Base-by-base conservation (phyloP, 345 rosid genomes). In the Syzygium jambos region DNA sequence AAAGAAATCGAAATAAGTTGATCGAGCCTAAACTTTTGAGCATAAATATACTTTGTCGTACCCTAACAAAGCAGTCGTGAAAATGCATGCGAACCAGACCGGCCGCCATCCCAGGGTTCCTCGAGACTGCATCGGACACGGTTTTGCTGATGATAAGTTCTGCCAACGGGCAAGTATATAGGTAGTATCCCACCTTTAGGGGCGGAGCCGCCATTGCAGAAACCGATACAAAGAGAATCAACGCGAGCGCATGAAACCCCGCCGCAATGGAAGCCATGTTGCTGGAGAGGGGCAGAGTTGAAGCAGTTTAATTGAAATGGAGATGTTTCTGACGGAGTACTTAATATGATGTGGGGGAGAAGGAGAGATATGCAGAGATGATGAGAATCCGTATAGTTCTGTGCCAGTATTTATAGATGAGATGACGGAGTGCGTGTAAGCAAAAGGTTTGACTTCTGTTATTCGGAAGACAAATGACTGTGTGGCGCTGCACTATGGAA, bases 61-160 rank as follows among this genome's bases (percentile, higher is more conserved):
- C 90, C 89, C 90, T 87, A 15, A 90, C 90, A 34, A 90, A 90
- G 82, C 90, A 90, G 10, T 90, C 92, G 14, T 90, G 90, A 63
- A 90, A 89, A 84, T 90, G 78, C 90, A 89, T 56, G 73, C 92
- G 82, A 52, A 90, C 30, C 13, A 90, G 54, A 54, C 89, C 88
- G 1, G 88, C 88, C 0, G 77, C 89, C 9, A 86, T 7, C 46
- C 89, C 87, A 2, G 59, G 88, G 86, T 89, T 43, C 27, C 41
- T 51, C 14, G 87, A 57, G 49, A 88, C 2, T 2, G 88, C 89
- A 73, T 80, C 29, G 29, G 16, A 38, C 29, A 88, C 90, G 1
- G 30, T 84, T 7, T 85, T 46, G 22, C 78, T 61, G 30, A 90
- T 87, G 27, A 90, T 88, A 17, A 51, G 52, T 85, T 90, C 91